A percentile compares a stretch with the other conserved stretches of the same genome.
Conservation (phyloP, 208 protist species). For the Wallacemonas sp. region DNA sequence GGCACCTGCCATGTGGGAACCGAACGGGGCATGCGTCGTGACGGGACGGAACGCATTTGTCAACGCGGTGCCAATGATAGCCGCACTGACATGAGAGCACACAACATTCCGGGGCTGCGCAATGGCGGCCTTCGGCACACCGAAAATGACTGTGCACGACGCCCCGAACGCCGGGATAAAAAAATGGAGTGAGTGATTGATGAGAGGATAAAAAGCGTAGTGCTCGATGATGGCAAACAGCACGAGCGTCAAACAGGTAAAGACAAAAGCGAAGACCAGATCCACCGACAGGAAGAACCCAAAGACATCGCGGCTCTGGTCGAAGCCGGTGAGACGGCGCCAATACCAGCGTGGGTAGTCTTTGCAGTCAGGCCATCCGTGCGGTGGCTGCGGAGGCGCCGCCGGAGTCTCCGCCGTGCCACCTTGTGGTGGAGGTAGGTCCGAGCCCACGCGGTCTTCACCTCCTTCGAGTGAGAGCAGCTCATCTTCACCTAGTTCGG, state of each 20-base stretch:
- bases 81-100: constrained; percentile 50
- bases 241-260: constrained; percentile 44
- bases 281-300: constrained; percentile 49
- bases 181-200: constrained; percentile 32
- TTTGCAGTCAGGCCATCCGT: constrained; percentile 27
- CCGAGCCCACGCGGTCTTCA: not conserved
- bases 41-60: constrained; percentile 55
- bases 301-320: constrained; percentile 49
- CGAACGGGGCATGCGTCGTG: constrained; percentile 30
- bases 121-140: constrained; percentile 45
- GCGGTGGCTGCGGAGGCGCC: constrained; percentile 14
- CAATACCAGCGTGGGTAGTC: constrained; percentile 56
- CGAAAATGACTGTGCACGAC: constrained; percentile 47
- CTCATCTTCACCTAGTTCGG: not conserved
- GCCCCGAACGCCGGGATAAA: constrained; percentile 68
- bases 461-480: not conserved
- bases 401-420: not conserved
- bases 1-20: constrained; percentile 46
- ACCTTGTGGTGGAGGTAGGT: too few species aligned
- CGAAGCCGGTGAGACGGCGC: constrained; percentile 46
- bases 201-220: constrained; percentile 48
- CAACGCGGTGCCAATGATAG: constrained; percentile 47
- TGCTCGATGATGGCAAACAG: constrained; percentile 50
- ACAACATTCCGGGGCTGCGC: constrained; percentile 61
- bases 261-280: constrained; percentile 46